phyloP scores from a whole-genome alignment of 2,329 filamentous ascomycete species.

The Pseudogymnoascus sp. region DNA sequence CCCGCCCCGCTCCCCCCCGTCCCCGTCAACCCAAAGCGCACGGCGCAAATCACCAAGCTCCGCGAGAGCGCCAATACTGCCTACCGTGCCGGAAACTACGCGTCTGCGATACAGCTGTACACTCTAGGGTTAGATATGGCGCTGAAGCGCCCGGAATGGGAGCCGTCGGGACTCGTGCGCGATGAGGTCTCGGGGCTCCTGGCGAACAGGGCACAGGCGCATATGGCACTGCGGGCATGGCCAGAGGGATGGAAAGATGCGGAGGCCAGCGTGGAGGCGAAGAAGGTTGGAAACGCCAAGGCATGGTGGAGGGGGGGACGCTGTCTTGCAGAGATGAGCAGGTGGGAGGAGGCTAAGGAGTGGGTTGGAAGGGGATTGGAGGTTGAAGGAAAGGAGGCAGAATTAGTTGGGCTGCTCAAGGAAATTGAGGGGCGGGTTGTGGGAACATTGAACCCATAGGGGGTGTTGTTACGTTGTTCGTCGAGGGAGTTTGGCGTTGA shows the following conservation, averaged over 20 bases:
- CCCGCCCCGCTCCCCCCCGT: slow-evolving; percentile 76
- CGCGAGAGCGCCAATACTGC: slow-evolving; percentile 78
- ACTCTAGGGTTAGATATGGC: slow-evolving; percentile 87
- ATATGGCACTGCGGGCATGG: slow-evolving; percentile 78
- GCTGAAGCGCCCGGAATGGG: slow-evolving; percentile 72
- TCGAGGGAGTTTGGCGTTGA: slow-evolving; percentile 5
- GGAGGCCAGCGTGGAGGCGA: slow-evolving; percentile 79
- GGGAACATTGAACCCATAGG: slow-evolving; percentile 16
- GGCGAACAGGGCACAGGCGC: slow-evolving; percentile 81
- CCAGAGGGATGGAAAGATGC: slow-evolving; percentile 81
- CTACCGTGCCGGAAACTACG: slow-evolving; percentile 69
- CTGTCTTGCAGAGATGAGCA: slow-evolving; percentile 84
- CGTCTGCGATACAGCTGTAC: slow-evolving; percentile 75
- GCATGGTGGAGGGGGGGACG: slow-evolving; percentile 85
- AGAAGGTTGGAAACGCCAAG: slow-evolving; percentile 81
- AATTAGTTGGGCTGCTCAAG: slow-evolving; percentile 55
- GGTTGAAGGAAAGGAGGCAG: slow-evolving; percentile 65
- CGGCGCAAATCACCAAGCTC: slow-evolving; percentile 79
- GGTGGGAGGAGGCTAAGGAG: slow-evolving; percentile 70
- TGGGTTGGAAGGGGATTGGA: slow-evolving; percentile 74
- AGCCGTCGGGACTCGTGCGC: slow-evolving; percentile 71
- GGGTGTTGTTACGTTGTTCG: not conserved
- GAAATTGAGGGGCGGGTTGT: slow-evolving; percentile 47
- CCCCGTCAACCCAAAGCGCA: slow-evolving; percentile 87
- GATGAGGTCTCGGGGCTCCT: slow-evolving; percentile 78